Evolutionary conservation across 805 yeast species (phyloP), one percentile per base, ranked within the genome.

Genomic region (Ogataea trehaloabstinens): DNA sequence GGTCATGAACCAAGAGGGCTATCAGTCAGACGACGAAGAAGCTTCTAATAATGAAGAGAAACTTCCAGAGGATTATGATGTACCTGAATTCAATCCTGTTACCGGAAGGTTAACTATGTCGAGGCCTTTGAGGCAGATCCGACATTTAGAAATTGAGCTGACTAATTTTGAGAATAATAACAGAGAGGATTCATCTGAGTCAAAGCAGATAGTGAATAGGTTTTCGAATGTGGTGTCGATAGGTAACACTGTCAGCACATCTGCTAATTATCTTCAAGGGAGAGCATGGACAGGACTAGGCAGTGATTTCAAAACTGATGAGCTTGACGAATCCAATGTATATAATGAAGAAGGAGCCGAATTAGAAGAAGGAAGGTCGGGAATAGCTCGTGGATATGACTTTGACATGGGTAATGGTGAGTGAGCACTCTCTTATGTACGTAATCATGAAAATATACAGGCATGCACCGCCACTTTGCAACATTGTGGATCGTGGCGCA

Each of bases 271-370:
- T 45, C 67, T 91, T 36, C 95, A 88, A 51, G 70, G 68, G 10
- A 74, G 91, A 51, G 55, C 58, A 2, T 91, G 98, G 98, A 77
- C 81, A 0, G 99, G 99, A 0, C 67, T 91, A 24, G 99, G 98
- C 1, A 82, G 93, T 43, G 97, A 91, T 55, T 88, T 70, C 62
- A 49, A 54, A 6, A 46, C 56, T 1, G 35, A 48, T 21, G 60
- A 46, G 4, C 63, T 57, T 2, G 66, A 63, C 6, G 69, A 61
- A 5, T 76, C 66, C 36, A n/a, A n/a, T n/a, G n/a, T n/a, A n/a
- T 48, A 41, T 16, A 69, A 66, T 33, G 77, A 73, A n/a, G 78
- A 73, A n/a, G 96, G 95, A 28, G 95, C 97, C 0, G 60, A 70
- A 0, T 73, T 88, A 0, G 95, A 89, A 55, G 80, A 82, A 47